Percentiles rank a stretch among this genome's conserved stretches.
Conservation (phyloP, 2,329 filamentous ascomycete species). For the Stagonosporopsis rhizophila region DNA sequence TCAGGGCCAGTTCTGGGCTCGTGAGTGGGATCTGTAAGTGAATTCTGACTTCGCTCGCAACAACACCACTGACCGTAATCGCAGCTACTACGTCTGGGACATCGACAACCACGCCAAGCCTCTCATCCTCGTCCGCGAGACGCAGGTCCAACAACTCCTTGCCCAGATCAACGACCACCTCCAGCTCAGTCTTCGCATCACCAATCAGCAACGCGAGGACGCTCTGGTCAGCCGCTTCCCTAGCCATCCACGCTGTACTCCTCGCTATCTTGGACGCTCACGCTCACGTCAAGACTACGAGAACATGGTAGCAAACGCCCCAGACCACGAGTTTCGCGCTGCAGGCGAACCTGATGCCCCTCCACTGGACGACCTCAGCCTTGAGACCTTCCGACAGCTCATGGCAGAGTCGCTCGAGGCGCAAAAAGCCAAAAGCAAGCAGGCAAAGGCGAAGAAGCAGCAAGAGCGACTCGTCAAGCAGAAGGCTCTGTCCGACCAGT, state of each 20-base stretch:
- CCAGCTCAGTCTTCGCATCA: slow-evolving; percentile 65
- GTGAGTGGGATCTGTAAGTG: slow-evolving; percentile 79
- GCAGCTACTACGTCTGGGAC: slow-evolving; percentile 71
- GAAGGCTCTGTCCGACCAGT: slow-evolving; percentile 60
- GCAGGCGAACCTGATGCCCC: slow-evolving; percentile 28
- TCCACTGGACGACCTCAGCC: slow-evolving; percentile 44
- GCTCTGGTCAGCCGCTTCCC: slow-evolving; percentile 70
- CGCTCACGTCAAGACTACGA: slow-evolving; percentile 56
- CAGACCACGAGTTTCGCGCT: slow-evolving; percentile 22
- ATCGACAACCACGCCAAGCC: slow-evolving; percentile 55
- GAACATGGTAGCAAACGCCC: slow-evolving; percentile 38
- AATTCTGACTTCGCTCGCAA: slow-evolving; percentile 30
- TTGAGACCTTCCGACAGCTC: slow-evolving; percentile 61
- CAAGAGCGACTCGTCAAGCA: slow-evolving; percentile 59
- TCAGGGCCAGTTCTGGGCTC: slow-evolving; percentile 62
- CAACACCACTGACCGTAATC: slow-evolving; percentile 10
- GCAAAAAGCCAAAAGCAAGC: slow-evolving; percentile 59
- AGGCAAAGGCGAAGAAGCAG: slow-evolving; percentile 58
- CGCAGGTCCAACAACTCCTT: slow-evolving; percentile 71
- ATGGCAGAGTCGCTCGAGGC: slow-evolving; percentile 61
- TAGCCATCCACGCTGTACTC: slow-evolving; percentile 65
- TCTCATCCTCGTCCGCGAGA: slow-evolving; percentile 71
- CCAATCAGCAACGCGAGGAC: slow-evolving; percentile 57
- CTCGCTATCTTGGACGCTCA: slow-evolving; percentile 71
- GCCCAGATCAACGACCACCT: slow-evolving; percentile 66